Percentiles rank a stretch among this genome's conserved stretches.
phyloP scores from a whole-genome alignment of 169 alveolate genomes.

The Cryptosporidium ubiquitum region DNA sequence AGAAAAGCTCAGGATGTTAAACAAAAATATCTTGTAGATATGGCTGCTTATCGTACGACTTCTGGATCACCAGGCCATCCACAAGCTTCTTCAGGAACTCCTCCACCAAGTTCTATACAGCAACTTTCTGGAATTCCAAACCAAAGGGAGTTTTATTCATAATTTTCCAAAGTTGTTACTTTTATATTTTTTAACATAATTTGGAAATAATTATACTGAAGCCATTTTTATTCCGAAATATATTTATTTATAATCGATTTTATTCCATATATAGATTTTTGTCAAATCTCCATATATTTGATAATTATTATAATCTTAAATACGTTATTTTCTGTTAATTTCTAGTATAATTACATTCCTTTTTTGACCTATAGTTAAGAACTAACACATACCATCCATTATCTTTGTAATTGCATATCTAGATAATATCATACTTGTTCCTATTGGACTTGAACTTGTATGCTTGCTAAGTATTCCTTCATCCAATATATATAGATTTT shows the following conservation, averaged over 20 bases:
- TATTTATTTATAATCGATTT: background rate
- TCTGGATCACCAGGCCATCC: conserved; percentile 66
- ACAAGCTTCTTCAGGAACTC: conserved; percentile 42
- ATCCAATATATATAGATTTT: conserved; percentile 27
- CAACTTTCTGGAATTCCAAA: conserved; percentile 61
- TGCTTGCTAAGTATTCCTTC: conserved; percentile 33
- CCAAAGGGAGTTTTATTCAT: conserved; percentile 64
- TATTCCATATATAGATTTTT: background rate
- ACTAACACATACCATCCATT: conserved; percentile 2
- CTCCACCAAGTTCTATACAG: conserved; percentile 41
- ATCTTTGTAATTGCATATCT: conserved; percentile 53
- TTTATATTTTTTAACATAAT: too few species aligned
- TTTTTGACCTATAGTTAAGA: too few species aligned
- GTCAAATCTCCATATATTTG: background rate
- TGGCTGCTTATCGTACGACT: conserved; percentile 65
- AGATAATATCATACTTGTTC: conserved; percentile 39
- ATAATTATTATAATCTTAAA: too few species aligned
- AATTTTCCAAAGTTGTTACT: background rate
- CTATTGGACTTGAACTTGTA: conserved; percentile 43
- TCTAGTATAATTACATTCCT: too few species aligned
- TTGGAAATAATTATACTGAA: background rate
- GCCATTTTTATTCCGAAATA: too few species aligned
- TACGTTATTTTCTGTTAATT: background rate
- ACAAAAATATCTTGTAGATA: conserved; percentile 66
- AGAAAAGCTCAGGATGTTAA: conserved; percentile 67